Conservation (phyloP, 2,329 filamentous ascomycete species). For the Hymenoscyphus linearis region DNA sequence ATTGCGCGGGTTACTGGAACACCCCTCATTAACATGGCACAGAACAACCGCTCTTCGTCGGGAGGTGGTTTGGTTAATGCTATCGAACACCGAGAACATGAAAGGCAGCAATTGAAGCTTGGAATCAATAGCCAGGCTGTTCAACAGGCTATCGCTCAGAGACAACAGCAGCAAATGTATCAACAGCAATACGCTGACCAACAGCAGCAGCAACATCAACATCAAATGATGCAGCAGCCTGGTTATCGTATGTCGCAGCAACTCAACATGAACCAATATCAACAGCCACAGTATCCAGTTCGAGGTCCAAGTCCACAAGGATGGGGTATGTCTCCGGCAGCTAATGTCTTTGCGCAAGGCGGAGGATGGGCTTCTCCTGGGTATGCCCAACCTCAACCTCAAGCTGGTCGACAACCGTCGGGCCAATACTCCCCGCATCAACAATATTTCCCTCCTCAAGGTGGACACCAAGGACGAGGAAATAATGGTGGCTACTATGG, state of each 20-base stretch:
- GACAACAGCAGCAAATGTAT: slow-evolving; percentile 47
- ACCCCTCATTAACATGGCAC: slow-evolving; percentile 60
- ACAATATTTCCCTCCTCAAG: slow-evolving; percentile 13
- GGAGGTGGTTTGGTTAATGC: slow-evolving; percentile 69
- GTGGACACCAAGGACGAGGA: slow-evolving; percentile 11
- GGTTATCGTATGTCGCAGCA: slow-evolving; percentile 20
- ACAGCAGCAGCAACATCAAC: not conserved
- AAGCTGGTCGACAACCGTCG: slow-evolving; percentile 3
- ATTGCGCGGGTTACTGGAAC: slow-evolving; percentile 77
- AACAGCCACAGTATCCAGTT: slow-evolving; percentile 20
- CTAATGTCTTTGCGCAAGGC: slow-evolving; percentile 32
- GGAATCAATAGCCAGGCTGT: slow-evolving; percentile 65
- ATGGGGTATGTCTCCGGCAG: slow-evolving; percentile 29
- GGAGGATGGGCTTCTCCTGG: slow-evolving; percentile 32
- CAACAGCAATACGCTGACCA: slow-evolving; percentile 24
- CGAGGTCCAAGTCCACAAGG: slow-evolving; percentile 28
- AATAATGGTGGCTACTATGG: slow-evolving; percentile 7
- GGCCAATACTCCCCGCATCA: slow-evolving; percentile 10
- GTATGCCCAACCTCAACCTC: slow-evolving; percentile 1
- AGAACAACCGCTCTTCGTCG: slow-evolving; percentile 34
- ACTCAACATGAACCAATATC: slow-evolving; percentile 24
- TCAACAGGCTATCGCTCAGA: slow-evolving; percentile 65
- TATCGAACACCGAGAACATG: slow-evolving; percentile 74
- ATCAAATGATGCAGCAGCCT: slow-evolving; percentile 10
- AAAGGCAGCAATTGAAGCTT: slow-evolving; percentile 66